Conservation (phyloP, 345 rosid species). For the Melaleuca quinquenervia region DNA sequence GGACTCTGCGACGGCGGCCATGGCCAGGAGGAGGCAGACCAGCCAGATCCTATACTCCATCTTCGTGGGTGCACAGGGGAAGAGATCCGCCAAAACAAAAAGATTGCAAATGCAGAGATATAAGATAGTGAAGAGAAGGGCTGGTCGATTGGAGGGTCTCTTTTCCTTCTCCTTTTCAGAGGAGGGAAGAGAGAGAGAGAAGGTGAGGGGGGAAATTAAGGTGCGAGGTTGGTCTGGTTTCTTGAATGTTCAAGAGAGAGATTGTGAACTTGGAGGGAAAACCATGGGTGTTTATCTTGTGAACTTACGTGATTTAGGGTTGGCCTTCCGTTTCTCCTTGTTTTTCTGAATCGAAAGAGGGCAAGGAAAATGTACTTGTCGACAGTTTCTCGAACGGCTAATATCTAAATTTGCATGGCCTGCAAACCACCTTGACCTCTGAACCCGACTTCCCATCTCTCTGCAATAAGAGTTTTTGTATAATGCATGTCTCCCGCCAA, state of each 20-base stretch:
- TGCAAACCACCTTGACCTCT: background rate
- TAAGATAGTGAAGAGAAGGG: background rate
- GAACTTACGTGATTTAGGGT: background rate
- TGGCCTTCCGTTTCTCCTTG: background rate
- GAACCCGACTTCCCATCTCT: background rate
- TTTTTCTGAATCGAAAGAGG: background rate
- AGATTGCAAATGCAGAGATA: background rate
- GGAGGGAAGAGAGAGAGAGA: background rate
- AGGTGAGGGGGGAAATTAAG: background rate
- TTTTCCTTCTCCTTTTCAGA: background rate
- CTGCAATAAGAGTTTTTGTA: background rate
- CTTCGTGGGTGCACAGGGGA: background rate
- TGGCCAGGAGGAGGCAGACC: constrained; percentile 1
- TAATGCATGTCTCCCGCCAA: background rate
- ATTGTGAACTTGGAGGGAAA: background rate
- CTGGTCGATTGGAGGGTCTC: background rate
- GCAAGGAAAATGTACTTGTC: background rate
- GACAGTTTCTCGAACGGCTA: background rate
- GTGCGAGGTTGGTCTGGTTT: background rate
- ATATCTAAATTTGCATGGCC: background rate
- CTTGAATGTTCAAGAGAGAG: background rate
- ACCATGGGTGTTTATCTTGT: background rate
- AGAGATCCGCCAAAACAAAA: background rate
- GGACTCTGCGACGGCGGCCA: background rate
- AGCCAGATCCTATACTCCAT: constrained; percentile 1